A percentile compares a stretch with the other conserved stretches of the same genome.
Conservation (phyloP, 495 filamentous ascomycete genomes). For the Polyplosphaeria fusca region DNA sequence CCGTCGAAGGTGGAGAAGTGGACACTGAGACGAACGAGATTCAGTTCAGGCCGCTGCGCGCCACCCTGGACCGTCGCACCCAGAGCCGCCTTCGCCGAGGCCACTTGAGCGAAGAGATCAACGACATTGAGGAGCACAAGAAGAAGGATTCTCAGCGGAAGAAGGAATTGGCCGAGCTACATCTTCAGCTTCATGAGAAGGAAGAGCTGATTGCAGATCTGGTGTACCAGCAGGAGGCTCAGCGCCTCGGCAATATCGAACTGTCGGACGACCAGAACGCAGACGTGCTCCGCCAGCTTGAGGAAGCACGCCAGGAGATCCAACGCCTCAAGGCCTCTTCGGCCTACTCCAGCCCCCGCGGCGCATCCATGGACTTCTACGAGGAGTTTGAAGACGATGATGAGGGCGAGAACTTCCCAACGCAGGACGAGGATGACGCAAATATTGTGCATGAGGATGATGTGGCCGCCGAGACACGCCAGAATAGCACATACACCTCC, state of each 20-base stretch:
- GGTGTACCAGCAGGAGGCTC: slow-evolving; percentile 35
- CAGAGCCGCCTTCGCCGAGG: slow-evolving; percentile 67
- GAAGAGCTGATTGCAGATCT: slow-evolving; percentile 29
- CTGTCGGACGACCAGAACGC: slow-evolving; percentile 24
- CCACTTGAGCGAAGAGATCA: slow-evolving; percentile 73
- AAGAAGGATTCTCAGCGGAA: slow-evolving; percentile 23
- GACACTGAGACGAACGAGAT: slow-evolving; percentile 37
- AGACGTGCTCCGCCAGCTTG: slow-evolving; percentile 32
- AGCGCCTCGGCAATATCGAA: slow-evolving; percentile 34
- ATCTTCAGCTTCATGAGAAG: slow-evolving; percentile 32
- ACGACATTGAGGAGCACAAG: slow-evolving; percentile 48
- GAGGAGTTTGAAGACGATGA: slow-evolving; percentile 14
- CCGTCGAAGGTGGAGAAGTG: neutral
- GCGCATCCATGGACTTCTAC: neutral
- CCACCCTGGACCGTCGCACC: slow-evolving; percentile 67
- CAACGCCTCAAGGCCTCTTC: slow-evolving; percentile 15
- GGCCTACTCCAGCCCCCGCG: slow-evolving; percentile 1
- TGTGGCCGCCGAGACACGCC: slow-evolving; percentile 10
- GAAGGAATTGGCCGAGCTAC: slow-evolving; percentile 27
- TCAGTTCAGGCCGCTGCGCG: slow-evolving; percentile 66
- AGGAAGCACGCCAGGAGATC: slow-evolving; percentile 23
- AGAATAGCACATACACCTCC: too few relatives aligned
- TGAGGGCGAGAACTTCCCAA: slow-evolving; percentile 27
- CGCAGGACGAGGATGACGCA: slow-evolving; percentile 30
- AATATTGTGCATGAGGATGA: slow-evolving; percentile 31